phyloP scores from a whole-genome alignment of 2,329 filamentous ascomycete genomes.

The Plectosphaerella cucumerina region DNA sequence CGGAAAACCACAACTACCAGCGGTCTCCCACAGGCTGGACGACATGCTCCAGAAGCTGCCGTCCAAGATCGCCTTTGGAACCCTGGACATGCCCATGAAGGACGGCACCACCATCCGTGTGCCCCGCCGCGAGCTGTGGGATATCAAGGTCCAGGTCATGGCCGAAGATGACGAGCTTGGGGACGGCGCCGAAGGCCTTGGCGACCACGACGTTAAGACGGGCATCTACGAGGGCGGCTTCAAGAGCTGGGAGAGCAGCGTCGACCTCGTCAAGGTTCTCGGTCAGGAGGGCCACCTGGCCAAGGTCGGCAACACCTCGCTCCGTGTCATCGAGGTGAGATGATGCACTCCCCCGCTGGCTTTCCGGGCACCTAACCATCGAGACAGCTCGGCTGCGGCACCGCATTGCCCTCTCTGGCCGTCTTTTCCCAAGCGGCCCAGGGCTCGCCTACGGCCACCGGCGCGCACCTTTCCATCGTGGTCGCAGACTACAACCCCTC shows the following conservation, averaged over 20 bases:
- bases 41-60: constrained; percentile 57
- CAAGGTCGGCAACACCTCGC: constrained; percentile 25
- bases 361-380: neutral
- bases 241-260: constrained; percentile 85
- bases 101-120: constrained; percentile 49
- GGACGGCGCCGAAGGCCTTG: constrained; percentile 45
- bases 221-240: constrained; percentile 84
- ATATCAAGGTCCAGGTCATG: constrained; percentile 78
- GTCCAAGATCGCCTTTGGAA: constrained; percentile 68
- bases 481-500: constrained; percentile 78
- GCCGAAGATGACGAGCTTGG: constrained; percentile 50
- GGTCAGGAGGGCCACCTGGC: constrained; percentile 34
- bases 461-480: constrained; percentile 50
- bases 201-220: constrained; percentile 70
- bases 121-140: constrained; percentile 75
- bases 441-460: constrained; percentile 2
- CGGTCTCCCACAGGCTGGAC: constrained; percentile 45
- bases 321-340: constrained; percentile 51
- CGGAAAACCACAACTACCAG: constrained; percentile 55
- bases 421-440: constrained; percentile 42
- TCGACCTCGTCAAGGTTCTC: constrained; percentile 72
- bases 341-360: neutral
- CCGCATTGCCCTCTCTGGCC: constrained; percentile 67
- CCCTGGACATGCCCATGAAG: constrained; percentile 56
- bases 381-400: constrained; percentile 70